These are phyloP conservation scores for Cladobotryum protrusum DNA, from an alignment of 2,329 filamentous ascomycete genomes.

Conservation along the genomic window DNA sequence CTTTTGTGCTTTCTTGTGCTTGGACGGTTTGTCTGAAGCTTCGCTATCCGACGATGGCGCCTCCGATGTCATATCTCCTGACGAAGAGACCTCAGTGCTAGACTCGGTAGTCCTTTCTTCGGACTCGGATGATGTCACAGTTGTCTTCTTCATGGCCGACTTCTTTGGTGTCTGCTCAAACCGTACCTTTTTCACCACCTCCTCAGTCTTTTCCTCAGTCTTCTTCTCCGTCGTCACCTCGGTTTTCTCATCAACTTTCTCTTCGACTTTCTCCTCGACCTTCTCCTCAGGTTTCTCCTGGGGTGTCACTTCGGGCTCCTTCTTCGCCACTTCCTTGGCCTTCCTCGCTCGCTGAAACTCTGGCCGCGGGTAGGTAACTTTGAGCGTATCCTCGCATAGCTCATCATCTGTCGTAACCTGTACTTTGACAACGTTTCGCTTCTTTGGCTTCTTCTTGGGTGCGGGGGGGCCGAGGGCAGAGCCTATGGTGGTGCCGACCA, in stretches of 20 bases:
- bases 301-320: slow-evolving; percentile 4
- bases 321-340: background rate
- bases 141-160: slow-evolving; percentile 34
- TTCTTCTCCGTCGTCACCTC: slow-evolving; percentile 1
- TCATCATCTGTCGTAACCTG: slow-evolving; percentile 47
- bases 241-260: slow-evolving; percentile 1
- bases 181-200: slow-evolving; percentile 36
- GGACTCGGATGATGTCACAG: slow-evolving; percentile 19
- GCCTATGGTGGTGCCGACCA: slow-evolving; percentile 32
- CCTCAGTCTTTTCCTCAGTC: slow-evolving; percentile 9
- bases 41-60: slow-evolving; percentile 15
- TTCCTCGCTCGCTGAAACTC: slow-evolving; percentile 16
- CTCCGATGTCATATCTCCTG: slow-evolving; percentile 11
- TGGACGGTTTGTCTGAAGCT: slow-evolving; percentile 12
- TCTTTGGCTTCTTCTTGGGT: slow-evolving; percentile 15
- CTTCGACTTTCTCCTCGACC: slow-evolving; percentile 9
- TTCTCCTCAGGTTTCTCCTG: slow-evolving; percentile 3
- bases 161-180: slow-evolving; percentile 32
- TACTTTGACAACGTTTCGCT: slow-evolving; percentile 31
- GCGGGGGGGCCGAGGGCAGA: slow-evolving; percentile 23
- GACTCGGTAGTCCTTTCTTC: slow-evolving; percentile 6
- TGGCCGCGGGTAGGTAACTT: slow-evolving; percentile 42
- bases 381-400: slow-evolving; percentile 42
- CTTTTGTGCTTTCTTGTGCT: slow-evolving; percentile 16
- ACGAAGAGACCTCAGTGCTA: slow-evolving; percentile 13